These are phyloP conservation scores for Parathielavia hyrcaniae DNA, from an alignment of 495 filamentous ascomycete genomes.

Conservation along the genomic window DNA sequence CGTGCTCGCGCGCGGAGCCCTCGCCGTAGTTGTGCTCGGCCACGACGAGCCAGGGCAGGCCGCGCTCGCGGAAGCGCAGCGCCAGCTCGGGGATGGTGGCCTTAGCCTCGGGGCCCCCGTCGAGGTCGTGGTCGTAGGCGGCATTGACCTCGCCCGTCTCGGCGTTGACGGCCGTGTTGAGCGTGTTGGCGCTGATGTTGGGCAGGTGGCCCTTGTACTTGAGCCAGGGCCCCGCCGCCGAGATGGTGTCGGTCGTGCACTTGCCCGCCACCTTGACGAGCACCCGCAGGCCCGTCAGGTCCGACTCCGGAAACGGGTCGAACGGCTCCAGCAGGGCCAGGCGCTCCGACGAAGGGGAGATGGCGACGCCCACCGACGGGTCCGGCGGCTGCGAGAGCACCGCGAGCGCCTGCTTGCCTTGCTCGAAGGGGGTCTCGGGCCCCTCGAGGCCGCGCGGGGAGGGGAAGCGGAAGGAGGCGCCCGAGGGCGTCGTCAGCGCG, in stretches of 20 bases:
- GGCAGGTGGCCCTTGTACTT: constrained; percentile 99
- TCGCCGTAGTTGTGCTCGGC: constrained; percentile 98
- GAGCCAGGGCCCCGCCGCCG: constrained; percentile 92
- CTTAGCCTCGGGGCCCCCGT: constrained; percentile 46
- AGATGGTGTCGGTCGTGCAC: constrained; percentile 98
- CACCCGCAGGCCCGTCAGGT: constrained; percentile 67
- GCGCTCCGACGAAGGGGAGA: constrained; percentile 79
- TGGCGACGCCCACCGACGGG: constrained; percentile 56
- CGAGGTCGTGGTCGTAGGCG: constrained; percentile 61
- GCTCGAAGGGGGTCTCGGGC: constrained; percentile 69
- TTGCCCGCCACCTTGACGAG: constrained; percentile 95
- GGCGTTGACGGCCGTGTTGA: constrained; percentile 89
- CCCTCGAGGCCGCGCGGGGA: constrained; percentile 74
- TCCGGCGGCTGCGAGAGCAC: constrained; percentile 66
- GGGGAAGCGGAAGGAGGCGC: constrained; percentile 76
- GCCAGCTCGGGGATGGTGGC: constrained; percentile 79
- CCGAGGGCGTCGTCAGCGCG: constrained; percentile 70
- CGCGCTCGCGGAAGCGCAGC: constrained; percentile 66
- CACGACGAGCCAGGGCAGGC: constrained; percentile 79
- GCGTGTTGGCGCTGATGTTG: constrained; percentile 93
- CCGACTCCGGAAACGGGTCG: constrained; percentile 67
- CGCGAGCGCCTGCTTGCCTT: constrained; percentile 68
- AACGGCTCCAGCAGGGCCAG: constrained; percentile 91
- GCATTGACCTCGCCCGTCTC: constrained; percentile 87
- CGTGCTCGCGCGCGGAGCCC: constrained; percentile 90